These are phyloP conservation scores for Dioszegia hungarica DNA, from an alignment of 768 basidiomycete genomes.

Conservation along the genomic window DNA sequence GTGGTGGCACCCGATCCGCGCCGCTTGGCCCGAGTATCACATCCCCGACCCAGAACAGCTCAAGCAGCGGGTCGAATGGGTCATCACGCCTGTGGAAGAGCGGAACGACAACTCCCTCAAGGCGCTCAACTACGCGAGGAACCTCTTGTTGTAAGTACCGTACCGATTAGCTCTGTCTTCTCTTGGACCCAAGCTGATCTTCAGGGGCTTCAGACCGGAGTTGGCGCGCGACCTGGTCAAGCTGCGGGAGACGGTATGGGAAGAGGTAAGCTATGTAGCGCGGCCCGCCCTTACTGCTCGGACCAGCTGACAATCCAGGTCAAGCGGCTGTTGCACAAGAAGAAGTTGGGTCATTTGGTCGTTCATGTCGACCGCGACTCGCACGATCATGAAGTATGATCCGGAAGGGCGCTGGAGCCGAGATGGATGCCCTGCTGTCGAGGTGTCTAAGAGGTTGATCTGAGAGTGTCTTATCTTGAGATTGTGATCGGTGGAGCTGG, in stretches of 20 bases:
- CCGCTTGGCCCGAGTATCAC: slow-evolving; percentile 42
- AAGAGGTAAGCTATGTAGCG: slow-evolving; percentile 41
- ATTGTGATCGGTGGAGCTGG: too few relatives aligned
- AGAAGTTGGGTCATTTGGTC: slow-evolving; percentile 29
- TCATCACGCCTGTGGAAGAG: slow-evolving; percentile 17
- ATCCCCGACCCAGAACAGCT: slow-evolving; percentile 40
- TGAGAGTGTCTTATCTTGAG: too few relatives aligned
- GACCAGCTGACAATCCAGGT: slow-evolving; percentile 15
- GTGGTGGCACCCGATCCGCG: slow-evolving; percentile 48
- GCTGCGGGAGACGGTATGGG: slow-evolving; percentile 46
- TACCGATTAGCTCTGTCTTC: background rate
- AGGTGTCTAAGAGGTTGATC: too few relatives aligned
- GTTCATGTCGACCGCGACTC: slow-evolving; percentile 27
- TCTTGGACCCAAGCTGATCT: background rate
- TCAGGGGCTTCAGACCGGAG: slow-evolving; percentile 46
- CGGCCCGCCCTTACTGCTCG: background rate
- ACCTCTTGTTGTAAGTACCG: slow-evolving; percentile 39
- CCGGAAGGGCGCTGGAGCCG: too few relatives aligned
- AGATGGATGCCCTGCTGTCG: too few relatives aligned
- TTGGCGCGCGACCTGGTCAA: slow-evolving; percentile 38
- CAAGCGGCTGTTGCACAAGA: slow-evolving; percentile 31
- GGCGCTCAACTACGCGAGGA: slow-evolving; percentile 43
- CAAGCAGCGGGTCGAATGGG: slow-evolving; percentile 28
- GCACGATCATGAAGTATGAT: slow-evolving; percentile 16
- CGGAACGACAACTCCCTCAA: slow-evolving; percentile 41